Base-by-base conservation (phyloP, 2,329 filamentous ascomycete species). In the Chaetoscypha palmicola region DNA sequence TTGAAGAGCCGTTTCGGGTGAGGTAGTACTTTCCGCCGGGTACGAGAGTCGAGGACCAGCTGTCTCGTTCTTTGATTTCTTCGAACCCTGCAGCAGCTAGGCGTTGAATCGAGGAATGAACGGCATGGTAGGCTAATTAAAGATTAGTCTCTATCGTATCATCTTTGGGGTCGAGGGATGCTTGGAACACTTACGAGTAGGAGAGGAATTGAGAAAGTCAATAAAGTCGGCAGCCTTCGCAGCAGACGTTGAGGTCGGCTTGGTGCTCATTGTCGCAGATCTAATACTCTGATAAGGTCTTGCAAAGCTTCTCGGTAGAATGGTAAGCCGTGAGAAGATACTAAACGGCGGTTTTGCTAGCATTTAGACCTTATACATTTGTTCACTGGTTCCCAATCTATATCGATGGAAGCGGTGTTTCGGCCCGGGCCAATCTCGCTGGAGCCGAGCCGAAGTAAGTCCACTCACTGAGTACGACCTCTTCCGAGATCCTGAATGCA, bases 1-100 rank as follows among this genome's bases (percentile, higher is more conserved):
- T 86, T 38, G 91, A 94, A 20, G 89, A 94, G 47, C 79, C 83
- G 68, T 97, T 97, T 53, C 91, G 84, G 37, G 91, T 97, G 59
- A 96, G 78, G 69, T 90, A 96, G 73, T 97, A 97, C 68, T 94
- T 96, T 52, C 91, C 90, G 51, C 91, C 90, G 17, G 89, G 87
- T 45, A 80, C 77, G 50, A 95, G 76, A 35, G 75, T 78, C 1
- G 83, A 79, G 11, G 83, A 77, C 91, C 92, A 97, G 36, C 85
- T 81, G 61, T 96, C 88, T 58, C 86, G 85, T 68, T 97, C 91
- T 72, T 81, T 86, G 68, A 98, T 86, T 57, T 84, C 79, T 58
- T 78, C 75, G 73, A 97, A 98, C 47, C 91, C 90, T 38, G 87
- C 90, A 56, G 83, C 78, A 56, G 84, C 77, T 41, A 98, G 77